A percentile compares a stretch with the other conserved stretches of the same genome.
Evolutionary conservation across 805 yeast genomes (phyloP).

Genomic region (Starmerella kuoi): DNA sequence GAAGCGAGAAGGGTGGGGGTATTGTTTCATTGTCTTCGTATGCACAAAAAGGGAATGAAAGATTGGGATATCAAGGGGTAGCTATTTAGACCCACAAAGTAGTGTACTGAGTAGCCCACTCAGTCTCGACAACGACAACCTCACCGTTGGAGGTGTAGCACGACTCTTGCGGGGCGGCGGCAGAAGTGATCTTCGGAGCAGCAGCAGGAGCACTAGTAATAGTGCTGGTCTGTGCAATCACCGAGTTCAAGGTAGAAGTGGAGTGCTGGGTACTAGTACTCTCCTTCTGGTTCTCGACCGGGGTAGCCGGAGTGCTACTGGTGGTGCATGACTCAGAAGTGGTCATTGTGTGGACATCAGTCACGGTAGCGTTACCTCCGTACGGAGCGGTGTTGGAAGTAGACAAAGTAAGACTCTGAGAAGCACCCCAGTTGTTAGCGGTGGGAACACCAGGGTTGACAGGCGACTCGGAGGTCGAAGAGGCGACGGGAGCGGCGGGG

Average conservation of each 20-base stretch:
- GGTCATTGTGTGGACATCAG: not conserved
- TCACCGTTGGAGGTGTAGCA: conserved; percentile 10
- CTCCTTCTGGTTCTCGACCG: conserved; percentile 2
- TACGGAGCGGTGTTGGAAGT: not conserved
- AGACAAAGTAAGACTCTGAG: not conserved
- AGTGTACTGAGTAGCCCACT: conserved; percentile 5
- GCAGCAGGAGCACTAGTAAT: conserved; percentile 4
- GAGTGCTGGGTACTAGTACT: not conserved
- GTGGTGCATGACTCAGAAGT: not conserved
- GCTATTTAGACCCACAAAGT: conserved; percentile 9
- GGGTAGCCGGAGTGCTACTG: not conserved
- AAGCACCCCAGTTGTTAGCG: no score
- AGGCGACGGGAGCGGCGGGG: not conserved
- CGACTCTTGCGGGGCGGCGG: not conserved
- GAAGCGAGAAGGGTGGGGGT: no score
- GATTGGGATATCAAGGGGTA: no score
- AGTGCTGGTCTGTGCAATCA: conserved; percentile 4
- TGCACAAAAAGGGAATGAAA: no score
- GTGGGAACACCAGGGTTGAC: no score
- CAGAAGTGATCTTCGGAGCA: not conserved
- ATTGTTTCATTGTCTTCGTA: no score
- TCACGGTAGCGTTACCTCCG: not conserved
- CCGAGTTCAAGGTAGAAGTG: conserved; percentile 5
- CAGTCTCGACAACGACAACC: conserved; percentile 9
- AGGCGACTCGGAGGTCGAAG: no score